phyloP scores from a whole-genome alignment of 768 basidiomycete species.

The Tricholoma furcatifolium region DNA sequence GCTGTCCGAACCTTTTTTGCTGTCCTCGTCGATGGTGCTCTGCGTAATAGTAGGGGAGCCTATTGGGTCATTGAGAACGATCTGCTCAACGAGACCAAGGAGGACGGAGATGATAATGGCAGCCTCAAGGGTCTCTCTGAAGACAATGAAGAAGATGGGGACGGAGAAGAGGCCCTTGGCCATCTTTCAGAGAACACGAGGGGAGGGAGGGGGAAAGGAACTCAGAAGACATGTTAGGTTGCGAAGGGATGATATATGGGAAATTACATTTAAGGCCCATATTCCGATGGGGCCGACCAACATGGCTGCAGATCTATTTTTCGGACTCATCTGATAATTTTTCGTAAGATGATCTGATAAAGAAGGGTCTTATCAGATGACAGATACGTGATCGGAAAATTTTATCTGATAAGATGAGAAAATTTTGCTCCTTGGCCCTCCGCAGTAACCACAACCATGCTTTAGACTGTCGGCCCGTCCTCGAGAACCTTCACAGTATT shows the following conservation, averaged over 20 bases:
- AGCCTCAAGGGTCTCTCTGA: conserved; percentile 92
- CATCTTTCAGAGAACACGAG: conserved; percentile 42
- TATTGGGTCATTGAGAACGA: conserved; percentile 46
- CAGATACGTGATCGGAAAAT: conserved; percentile 14
- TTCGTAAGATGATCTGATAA: conserved; percentile 23
- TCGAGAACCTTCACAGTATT: no score
- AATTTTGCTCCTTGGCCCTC: background rate
- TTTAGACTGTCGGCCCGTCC: no score
- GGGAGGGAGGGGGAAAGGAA: background rate
- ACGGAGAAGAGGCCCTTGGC: conserved; percentile 78
- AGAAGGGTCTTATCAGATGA: conserved; percentile 22
- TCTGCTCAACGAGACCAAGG: conserved; percentile 87
- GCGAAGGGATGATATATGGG: conserved; percentile 1
- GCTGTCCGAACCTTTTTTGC: conserved; percentile 25
- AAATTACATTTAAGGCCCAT: background rate
- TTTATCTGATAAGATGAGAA: conserved; percentile 35
- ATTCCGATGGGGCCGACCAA: no score
- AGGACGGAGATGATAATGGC: conserved; percentile 91
- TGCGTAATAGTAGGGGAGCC: conserved; percentile 14
- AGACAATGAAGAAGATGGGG: conserved; percentile 95
- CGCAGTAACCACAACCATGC: no score
- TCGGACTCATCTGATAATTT: background rate
- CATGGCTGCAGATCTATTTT: no score
- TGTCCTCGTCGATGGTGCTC: conserved; percentile 15
- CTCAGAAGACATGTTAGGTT: background rate